Percentiles rank a stretch among this genome's conserved stretches.
Evolutionary conservation across 2,329 filamentous ascomycete species (phyloP).

Genomic region (Ophiocordyceps polyrhachis-furcata): DNA sequence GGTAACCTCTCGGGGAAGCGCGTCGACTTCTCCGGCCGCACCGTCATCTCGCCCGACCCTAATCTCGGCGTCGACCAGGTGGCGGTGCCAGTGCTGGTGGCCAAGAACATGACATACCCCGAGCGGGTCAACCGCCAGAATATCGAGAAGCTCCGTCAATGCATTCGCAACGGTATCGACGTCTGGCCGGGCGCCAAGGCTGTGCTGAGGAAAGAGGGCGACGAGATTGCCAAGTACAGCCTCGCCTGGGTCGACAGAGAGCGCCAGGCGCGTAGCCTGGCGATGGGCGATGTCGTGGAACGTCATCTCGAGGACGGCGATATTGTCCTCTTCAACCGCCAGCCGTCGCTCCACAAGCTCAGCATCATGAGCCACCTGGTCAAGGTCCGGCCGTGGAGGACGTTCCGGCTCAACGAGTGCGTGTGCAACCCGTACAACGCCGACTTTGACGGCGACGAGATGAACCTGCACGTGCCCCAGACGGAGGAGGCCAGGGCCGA

Average conservation of each 20-base stretch:
- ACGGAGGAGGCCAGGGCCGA: slow-evolving; percentile 93
- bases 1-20: slow-evolving; percentile 99
- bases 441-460: slow-evolving; percentile 99
- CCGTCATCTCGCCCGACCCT: slow-evolving; percentile 96
- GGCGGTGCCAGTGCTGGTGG: slow-evolving; percentile 85
- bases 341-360: slow-evolving; percentile 95
- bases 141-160: slow-evolving; percentile 72
- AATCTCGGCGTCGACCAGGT: slow-evolving; percentile 94
- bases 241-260: slow-evolving; percentile 81
- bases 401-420: slow-evolving; percentile 89
- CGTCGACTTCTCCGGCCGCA: slow-evolving; percentile 98
- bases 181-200: slow-evolving; percentile 94
- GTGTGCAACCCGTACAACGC: slow-evolving; percentile 98
- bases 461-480: slow-evolving; percentile 98
- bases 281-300: slow-evolving; percentile 79
- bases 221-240: slow-evolving; percentile 87
- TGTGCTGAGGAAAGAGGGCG: slow-evolving; percentile 81
- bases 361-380: slow-evolving; percentile 99
- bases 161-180: slow-evolving; percentile 85
- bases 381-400: slow-evolving; percentile 96
- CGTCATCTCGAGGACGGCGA: slow-evolving; percentile 90
- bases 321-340: slow-evolving; percentile 98
- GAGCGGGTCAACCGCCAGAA: slow-evolving; percentile 97
- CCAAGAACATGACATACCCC: slow-evolving; percentile 81
- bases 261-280: slow-evolving; percentile 74